These are phyloP conservation scores for Melocanna baccifera DNA, from an alignment of 176 grass and related monocot species.

Conservation along the genomic window DNA sequence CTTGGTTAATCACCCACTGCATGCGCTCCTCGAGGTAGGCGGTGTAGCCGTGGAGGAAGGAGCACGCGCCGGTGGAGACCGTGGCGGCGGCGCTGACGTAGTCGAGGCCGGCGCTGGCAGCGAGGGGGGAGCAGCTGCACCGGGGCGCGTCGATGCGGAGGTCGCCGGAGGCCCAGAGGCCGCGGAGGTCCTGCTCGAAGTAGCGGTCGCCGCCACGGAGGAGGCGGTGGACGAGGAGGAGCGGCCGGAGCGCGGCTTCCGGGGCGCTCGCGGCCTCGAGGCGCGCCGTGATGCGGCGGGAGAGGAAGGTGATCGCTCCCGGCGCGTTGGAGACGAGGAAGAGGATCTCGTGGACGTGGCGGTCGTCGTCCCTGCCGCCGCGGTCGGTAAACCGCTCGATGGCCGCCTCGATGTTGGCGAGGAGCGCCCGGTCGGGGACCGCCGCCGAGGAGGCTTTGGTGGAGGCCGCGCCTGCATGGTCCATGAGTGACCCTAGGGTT, in stretches of 20 bases:
- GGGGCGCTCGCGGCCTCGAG: conserved; percentile 51
- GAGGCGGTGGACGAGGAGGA: conserved; percentile 83
- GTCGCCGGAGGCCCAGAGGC: conserved; percentile 58
- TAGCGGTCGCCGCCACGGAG: conserved; percentile 84
- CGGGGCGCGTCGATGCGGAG: conserved; percentile 46
- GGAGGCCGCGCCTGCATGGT: conserved; percentile 28
- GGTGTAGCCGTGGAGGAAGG: conserved; percentile 73
- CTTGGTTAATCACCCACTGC: conserved; percentile 72
- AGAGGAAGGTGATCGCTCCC: conserved; percentile 82
- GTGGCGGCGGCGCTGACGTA: conserved; percentile 1
- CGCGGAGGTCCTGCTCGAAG: conserved; percentile 79
- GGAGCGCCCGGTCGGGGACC: conserved; percentile 44
- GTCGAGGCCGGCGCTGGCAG: neutral
- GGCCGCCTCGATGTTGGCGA: conserved; percentile 65
- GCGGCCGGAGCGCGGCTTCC: conserved; percentile 49
- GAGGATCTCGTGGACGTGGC: conserved; percentile 79
- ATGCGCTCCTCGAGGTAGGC: conserved; percentile 86
- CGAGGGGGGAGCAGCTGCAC: conserved; percentile 18
- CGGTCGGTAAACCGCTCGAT: conserved; percentile 59
- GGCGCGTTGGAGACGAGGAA: conserved; percentile 93
- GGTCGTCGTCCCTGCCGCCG: conserved; percentile 36
- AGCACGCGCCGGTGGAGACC: conserved; percentile 17
- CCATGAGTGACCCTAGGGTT: conserved; percentile 70
- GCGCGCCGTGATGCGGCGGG: conserved; percentile 63
- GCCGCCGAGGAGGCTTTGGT: conserved; percentile 5